Percentiles rank a stretch among this genome's conserved stretches.
Evolutionary conservation across 345 rosid genomes (phyloP).

Genomic region (Adansonia digitata): DNA sequence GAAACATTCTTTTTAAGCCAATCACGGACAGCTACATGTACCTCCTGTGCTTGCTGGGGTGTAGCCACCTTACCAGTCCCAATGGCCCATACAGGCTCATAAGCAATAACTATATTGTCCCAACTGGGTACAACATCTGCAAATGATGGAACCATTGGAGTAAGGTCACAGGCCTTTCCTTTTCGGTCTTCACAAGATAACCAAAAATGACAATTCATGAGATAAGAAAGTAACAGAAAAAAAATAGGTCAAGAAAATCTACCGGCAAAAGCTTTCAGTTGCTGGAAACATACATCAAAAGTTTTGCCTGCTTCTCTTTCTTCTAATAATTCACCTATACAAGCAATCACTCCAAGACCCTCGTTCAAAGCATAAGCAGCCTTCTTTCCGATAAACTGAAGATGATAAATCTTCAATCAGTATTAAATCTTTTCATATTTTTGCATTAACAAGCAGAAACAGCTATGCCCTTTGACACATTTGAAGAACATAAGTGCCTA

Average conservation of each 20-base stretch:
- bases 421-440: neutral
- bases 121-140: slow-evolving; percentile 87
- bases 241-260: slow-evolving; percentile 13
- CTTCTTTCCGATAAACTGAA: slow-evolving; percentile 92
- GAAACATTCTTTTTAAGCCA: slow-evolving; percentile 94
- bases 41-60: slow-evolving; percentile 95
- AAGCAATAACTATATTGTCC: slow-evolving; percentile 87
- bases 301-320: slow-evolving; percentile 97
- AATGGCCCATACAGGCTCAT: slow-evolving; percentile 99
- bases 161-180: neutral
- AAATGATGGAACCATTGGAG: slow-evolving; percentile 2
- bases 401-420: slow-evolving; percentile 16
- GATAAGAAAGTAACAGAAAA: neutral
- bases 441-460: slow-evolving; percentile 1
- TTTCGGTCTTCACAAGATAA: neutral
- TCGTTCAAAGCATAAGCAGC: slow-evolving; percentile 87
- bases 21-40: slow-evolving; percentile 77
- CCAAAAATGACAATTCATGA: neutral
- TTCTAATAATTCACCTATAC: slow-evolving; percentile 81
- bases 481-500: neutral
- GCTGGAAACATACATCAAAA: slow-evolving; percentile 87
- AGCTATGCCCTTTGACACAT: neutral
- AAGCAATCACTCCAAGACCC: slow-evolving; percentile 92
- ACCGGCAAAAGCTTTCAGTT: slow-evolving; percentile 90
- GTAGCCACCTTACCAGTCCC: slow-evolving; percentile 98